These are phyloP conservation scores for Leccinum ochraceum DNA, from an alignment of 768 basidiomycete species.

Conservation along the genomic window DNA sequence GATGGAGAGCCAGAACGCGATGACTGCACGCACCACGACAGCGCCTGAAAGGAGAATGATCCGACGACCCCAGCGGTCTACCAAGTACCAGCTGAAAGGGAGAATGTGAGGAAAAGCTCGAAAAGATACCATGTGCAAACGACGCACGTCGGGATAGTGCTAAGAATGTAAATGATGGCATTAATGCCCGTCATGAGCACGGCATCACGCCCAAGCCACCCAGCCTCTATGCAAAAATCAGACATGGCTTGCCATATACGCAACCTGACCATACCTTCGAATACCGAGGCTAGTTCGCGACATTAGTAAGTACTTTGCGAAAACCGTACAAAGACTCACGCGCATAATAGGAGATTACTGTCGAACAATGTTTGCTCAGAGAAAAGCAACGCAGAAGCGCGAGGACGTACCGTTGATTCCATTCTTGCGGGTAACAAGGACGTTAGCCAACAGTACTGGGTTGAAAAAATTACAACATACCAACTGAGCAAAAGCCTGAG, in stretches of 20 bases:
- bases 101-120: slow-evolving; percentile 6
- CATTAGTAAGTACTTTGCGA: slow-evolving; percentile 10
- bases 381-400: slow-evolving; percentile 1
- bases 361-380: slow-evolving; percentile 5
- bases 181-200: slow-evolving; percentile 97
- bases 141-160: slow-evolving; percentile 82
- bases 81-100: slow-evolving; percentile 79
- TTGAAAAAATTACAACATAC: slow-evolving; percentile 46
- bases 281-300: slow-evolving; percentile 67
- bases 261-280: slow-evolving; percentile 63
- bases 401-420: slow-evolving; percentile 80
- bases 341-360: slow-evolving; percentile 93
- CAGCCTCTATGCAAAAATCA: slow-evolving; percentile 63
- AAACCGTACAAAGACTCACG: slow-evolving; percentile 51
- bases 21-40: slow-evolving; percentile 53
- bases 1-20: not conserved
- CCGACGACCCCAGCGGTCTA: slow-evolving; percentile 89
- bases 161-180: slow-evolving; percentile 74
- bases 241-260: not conserved
- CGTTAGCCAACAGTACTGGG: not conserved
- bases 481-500: slow-evolving; percentile 93
- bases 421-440: slow-evolving; percentile 52
- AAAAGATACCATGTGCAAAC: not conserved
- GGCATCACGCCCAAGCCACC: slow-evolving; percentile 92
- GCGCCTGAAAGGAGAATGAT: slow-evolving; percentile 87